phyloP scores from a whole-genome alignment of 2,329 filamentous ascomycete genomes.

The Thyridium curvatum region DNA sequence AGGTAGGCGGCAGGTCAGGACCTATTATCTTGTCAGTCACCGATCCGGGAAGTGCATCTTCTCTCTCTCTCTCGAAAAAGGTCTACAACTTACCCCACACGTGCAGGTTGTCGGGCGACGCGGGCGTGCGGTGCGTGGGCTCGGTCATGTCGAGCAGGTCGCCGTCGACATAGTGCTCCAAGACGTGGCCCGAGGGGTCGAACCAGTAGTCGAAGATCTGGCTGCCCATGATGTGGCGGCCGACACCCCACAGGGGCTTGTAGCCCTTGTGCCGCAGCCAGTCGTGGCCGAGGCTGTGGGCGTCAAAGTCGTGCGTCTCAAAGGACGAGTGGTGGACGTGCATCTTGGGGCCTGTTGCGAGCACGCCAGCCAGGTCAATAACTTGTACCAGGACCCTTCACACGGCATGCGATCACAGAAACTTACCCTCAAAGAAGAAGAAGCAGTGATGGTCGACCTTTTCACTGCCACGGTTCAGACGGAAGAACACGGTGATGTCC shows the following conservation, averaged over 20 bases:
- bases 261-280: conserved; percentile 60
- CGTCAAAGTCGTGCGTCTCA: conserved; percentile 67
- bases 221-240: conserved; percentile 61
- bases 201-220: conserved; percentile 73
- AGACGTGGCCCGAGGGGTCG: conserved; percentile 55
- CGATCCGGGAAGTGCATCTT: neutral
- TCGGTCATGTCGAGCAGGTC: conserved; percentile 54
- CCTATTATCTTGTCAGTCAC: conserved; percentile 8
- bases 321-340: conserved; percentile 65
- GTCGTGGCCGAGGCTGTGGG: conserved; percentile 63
- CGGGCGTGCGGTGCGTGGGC: conserved; percentile 33
- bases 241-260: conserved; percentile 63
- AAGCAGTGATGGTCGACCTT: conserved; percentile 45
- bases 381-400: no score
- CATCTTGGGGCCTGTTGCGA: conserved; percentile 26
- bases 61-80: no score
- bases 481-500: conserved; percentile 37
- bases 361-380: no score
- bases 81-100: conserved; percentile 33
- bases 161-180: conserved; percentile 67
- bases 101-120: conserved; percentile 34
- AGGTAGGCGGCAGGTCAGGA: conserved; percentile 19
- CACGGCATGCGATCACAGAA: neutral
- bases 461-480: conserved; percentile 34
- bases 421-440: conserved; percentile 37